Base-by-base conservation (phyloP, 176 grass and related monocot species). In the Oryza coarctata region DNA sequence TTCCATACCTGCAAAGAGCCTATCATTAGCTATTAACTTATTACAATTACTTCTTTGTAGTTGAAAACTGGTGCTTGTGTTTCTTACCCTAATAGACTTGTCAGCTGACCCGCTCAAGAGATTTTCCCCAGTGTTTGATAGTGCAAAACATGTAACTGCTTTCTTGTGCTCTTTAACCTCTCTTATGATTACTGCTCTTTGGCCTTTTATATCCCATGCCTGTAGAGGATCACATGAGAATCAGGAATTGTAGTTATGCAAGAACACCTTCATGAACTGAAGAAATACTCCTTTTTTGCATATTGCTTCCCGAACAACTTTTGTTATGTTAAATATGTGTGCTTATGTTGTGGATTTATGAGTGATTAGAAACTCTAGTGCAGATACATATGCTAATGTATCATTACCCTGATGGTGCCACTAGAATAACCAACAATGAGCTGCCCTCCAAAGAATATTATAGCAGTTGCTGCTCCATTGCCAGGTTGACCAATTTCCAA, bases 181-280 rank as follows among this genome's bases (percentile, higher is more conserved):
- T 77, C 85, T 87, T 77, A 89, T 87, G 28, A 99, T 88, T 87
- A 90, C 63, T 30, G 91, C 85, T 78, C 89, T 95, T 84, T 95
- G 87, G 29, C 88, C 87, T 82, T 86, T 95, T 74, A 99, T 99
- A 75, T 99, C 96, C 96, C 93, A 99, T 76, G 93, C 93, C 96
- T 99, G 79, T 76, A 36, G 5, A 83, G 63, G 47, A 82, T 73
- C 15, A 32, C 35, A 11, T 12, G 3, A 78, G 61, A 43, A 63
- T 83, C 47, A 69, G 43, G n/a, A 65, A 71, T 34, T 29, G 64
- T 62, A 71, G 43, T 70, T 71, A 71, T 26, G 7, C 35, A 77
- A 85, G 52, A 64, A 40, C n/a, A 73, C 45, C 25, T n/a, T 23
- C 76, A 80, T 40, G 58, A 86, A 68, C 52, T 73, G 12, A 52